A percentile compares a stretch with the other conserved stretches of the same genome.
Conservation (phyloP, 345 rosid genomes). For the Linum trigynum region DNA sequence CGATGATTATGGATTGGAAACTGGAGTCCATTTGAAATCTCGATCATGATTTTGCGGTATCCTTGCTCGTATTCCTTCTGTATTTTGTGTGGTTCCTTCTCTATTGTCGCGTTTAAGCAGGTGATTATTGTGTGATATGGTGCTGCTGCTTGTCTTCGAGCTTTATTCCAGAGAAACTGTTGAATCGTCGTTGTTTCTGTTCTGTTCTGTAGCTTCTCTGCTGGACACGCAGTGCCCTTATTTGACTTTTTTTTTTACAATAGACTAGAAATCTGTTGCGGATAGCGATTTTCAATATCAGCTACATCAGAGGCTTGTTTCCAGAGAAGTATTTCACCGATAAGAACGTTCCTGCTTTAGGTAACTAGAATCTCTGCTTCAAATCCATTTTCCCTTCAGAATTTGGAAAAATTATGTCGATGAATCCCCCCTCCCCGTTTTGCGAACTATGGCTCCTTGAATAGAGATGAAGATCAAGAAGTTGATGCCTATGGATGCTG, state of each 20-base stretch:
- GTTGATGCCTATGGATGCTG: constrained; percentile 92
- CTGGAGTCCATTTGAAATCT: too few species aligned
- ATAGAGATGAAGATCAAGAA: constrained; percentile 95
- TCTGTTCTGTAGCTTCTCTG: too few species aligned
- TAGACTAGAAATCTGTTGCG: constrained; percentile 92
- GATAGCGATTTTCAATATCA: constrained; percentile 93
- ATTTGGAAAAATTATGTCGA: neutral
- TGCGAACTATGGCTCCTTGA: constrained; percentile 2
- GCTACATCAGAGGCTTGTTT: constrained; percentile 91
- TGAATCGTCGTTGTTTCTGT: too few species aligned
- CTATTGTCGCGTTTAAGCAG: too few species aligned
- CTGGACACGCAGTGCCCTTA: too few species aligned
- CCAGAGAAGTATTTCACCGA: constrained; percentile 94
- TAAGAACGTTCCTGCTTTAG: constrained; percentile 91
- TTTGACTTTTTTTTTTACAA: constrained; percentile 9
- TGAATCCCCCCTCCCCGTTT: neutral
- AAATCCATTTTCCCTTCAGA: neutral
- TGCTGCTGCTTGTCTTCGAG: too few species aligned
- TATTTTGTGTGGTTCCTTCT: too few species aligned
- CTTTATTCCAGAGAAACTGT: too few species aligned
- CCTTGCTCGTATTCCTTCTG: too few species aligned
- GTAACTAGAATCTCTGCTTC: constrained; percentile 22
- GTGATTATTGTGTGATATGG: too few species aligned
- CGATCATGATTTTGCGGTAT: too few species aligned
- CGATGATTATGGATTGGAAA: too few species aligned